Percentiles rank a stretch among this genome's conserved stretches.
Evolutionary conservation across 257 asterid genomes (phyloP).

Genomic region (Solanum tarapatanum): DNA sequence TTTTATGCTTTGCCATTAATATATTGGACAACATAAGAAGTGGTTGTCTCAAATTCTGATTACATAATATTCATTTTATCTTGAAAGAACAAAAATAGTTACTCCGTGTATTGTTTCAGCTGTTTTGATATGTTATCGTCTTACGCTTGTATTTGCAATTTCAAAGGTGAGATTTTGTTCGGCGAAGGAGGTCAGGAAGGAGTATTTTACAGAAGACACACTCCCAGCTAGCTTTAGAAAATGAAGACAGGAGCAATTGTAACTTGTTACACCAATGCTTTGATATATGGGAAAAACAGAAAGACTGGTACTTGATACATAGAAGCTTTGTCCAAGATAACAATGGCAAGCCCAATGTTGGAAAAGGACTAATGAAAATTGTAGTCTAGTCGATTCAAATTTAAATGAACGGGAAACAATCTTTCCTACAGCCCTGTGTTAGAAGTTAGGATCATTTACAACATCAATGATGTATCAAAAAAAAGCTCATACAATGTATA

Average conservation of each 20-base stretch:
- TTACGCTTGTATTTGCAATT: not conserved
- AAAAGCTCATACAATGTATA: not conserved
- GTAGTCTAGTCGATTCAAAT: not conserved
- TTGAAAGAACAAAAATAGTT: not conserved
- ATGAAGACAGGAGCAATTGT: constrained; percentile 5
- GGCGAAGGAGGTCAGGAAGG: constrained; percentile 35
- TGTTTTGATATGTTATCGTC: not conserved
- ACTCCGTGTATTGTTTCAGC: not conserved
- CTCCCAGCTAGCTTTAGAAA: constrained; percentile 46
- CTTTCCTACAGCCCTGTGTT: not conserved
- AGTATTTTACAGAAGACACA: constrained; percentile 47
- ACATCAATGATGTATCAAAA: not conserved
- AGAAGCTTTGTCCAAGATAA: not conserved
- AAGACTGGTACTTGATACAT: not conserved
- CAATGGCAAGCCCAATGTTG: not conserved
- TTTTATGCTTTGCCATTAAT: not conserved
- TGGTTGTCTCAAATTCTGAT: not conserved
- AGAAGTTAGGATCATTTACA: not conserved
- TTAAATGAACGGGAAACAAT: not conserved
- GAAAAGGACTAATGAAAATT: not conserved
- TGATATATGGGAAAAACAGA: not conserved
- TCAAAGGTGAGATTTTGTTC: constrained; percentile 76
- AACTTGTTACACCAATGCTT: not conserved
- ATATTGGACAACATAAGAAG: not conserved
- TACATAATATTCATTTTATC: not conserved